Conservation (phyloP, 306 rosid species). For the Gastrolobium villosum region DNA sequence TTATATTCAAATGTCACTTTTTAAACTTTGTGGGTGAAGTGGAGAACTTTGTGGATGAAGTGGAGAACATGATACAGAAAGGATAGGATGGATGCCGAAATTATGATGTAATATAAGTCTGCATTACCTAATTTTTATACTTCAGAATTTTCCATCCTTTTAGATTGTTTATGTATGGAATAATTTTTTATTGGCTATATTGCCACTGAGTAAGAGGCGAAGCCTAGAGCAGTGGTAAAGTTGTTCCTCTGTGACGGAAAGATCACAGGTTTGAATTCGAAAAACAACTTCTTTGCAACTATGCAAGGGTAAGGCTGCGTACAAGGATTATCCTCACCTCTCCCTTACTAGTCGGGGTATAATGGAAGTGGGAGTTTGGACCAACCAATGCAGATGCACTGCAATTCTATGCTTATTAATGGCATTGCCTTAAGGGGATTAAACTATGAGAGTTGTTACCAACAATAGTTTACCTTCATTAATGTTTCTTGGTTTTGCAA, state of each 20-base stretch:
- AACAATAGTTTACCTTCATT: background rate
- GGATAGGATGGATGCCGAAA: background rate
- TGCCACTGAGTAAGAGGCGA: background rate
- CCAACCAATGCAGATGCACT: slow-evolving; percentile 27
- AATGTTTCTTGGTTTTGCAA: slow-evolving; percentile 33
- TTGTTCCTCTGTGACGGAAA: too few relatives aligned
- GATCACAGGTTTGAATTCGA: too few relatives aligned
- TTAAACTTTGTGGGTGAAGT: slow-evolving; percentile 18
- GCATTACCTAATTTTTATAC: background rate
- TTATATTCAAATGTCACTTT: slow-evolving; percentile 14
- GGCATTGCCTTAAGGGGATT: slow-evolving; percentile 24
- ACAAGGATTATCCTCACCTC: too few relatives aligned
- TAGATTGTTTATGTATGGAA: background rate
- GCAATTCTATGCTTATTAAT: slow-evolving; percentile 22
- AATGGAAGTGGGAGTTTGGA: slow-evolving; percentile 33
- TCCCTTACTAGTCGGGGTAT: too few relatives aligned
- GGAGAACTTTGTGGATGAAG: slow-evolving; percentile 11
- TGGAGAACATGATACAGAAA: background rate
- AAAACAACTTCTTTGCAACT: too few relatives aligned
- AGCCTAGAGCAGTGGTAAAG: too few relatives aligned
- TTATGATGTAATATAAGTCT: background rate
- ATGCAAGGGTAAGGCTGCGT: too few relatives aligned
- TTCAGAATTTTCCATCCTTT: slow-evolving; percentile 16
- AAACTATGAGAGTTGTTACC: background rate
- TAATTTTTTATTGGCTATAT: slow-evolving; percentile 14